Evolutionary conservation across 2,329 filamentous ascomycete genomes (phyloP).

Genomic region (Neocucurbitaria cava): DNA sequence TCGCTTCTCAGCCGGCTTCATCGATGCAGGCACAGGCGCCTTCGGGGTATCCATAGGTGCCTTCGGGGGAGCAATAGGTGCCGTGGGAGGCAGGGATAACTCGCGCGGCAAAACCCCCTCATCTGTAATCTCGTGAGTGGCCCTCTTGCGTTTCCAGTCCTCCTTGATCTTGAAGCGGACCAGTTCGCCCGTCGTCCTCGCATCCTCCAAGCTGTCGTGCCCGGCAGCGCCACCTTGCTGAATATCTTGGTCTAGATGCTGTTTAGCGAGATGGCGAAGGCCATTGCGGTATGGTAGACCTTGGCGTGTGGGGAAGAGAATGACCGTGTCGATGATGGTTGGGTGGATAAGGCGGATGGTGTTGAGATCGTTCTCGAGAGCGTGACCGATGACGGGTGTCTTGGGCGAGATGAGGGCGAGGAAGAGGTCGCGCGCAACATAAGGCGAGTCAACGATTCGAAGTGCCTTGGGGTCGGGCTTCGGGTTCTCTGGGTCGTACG

Average conservation of each 20-base stretch:
- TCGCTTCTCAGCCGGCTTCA: conserved; percentile 28
- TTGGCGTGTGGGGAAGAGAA: conserved; percentile 79
- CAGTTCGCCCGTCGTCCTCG: conserved; percentile 85
- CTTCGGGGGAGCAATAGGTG: conserved; percentile 21
- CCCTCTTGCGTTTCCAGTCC: conserved; percentile 72
- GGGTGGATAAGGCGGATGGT: conserved; percentile 83
- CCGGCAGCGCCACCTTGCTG: conserved; percentile 74
- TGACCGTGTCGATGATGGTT: conserved; percentile 81
- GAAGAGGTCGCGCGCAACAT: conserved; percentile 76
- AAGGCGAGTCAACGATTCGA: conserved; percentile 77
- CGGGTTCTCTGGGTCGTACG: conserved; percentile 36
- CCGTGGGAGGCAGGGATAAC: conserved; percentile 24
- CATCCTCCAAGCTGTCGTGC: conserved; percentile 93
- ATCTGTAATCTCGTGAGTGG: conserved; percentile 66
- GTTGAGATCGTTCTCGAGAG: conserved; percentile 94
- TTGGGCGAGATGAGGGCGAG: conserved; percentile 75
- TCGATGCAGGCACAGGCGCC: conserved; percentile 12
- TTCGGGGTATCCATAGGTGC: conserved; percentile 19
- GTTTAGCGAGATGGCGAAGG: conserved; percentile 75
- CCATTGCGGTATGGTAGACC: conserved; percentile 80
- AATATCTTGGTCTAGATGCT: conserved; percentile 76
- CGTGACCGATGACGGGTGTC: conserved; percentile 90
- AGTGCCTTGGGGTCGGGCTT: conserved; percentile 52
- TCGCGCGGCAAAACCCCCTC: conserved; percentile 41
- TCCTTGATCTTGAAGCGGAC: conserved; percentile 74